Evolutionary conservation across 2,329 filamentous ascomycete genomes (phyloP).

Genomic region (Epichloe festucae): DNA sequence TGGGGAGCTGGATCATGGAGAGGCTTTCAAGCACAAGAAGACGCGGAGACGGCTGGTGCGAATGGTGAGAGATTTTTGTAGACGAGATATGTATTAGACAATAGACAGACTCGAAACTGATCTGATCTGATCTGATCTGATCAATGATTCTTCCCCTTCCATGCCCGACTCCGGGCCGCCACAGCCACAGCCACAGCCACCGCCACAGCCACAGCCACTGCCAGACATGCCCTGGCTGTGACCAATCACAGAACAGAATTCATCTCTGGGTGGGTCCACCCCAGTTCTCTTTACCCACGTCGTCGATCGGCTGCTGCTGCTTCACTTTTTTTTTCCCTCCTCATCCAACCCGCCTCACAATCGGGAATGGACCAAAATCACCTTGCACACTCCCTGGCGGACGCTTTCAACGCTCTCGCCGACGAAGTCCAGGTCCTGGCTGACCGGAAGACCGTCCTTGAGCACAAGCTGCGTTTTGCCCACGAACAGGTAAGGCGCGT

Average conservation of each 20-base stretch:
- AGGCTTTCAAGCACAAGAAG: conserved; percentile 31
- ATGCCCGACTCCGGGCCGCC: neutral
- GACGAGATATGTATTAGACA: too few species aligned
- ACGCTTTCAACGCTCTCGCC: conserved; percentile 52
- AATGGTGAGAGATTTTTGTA: neutral
- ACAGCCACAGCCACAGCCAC: too few species aligned
- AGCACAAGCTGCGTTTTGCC: conserved; percentile 54
- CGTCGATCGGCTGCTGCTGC: neutral
- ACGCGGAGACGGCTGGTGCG: conserved; percentile 19
- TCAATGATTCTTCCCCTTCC: too few species aligned
- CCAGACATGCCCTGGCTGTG: neutral
- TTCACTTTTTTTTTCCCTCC: conserved; percentile 3
- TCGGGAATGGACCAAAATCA: conserved; percentile 25
- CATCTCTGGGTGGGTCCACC: neutral
- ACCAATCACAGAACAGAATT: neutral
- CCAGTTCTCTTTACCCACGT: neutral
- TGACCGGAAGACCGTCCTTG: conserved; percentile 50
- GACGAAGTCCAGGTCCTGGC: conserved; percentile 51
- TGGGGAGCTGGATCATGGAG: conserved; percentile 41
- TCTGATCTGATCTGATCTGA: too few species aligned
- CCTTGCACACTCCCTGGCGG: conserved; percentile 43
- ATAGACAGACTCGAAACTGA: too few species aligned
- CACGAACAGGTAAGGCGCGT: conserved; percentile 47
- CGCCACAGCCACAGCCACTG: too few species aligned
- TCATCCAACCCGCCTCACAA: conserved; percentile 4